Conservation (phyloP, 2,329 filamentous ascomycete species). For the Sphaerulina musiva region DNA sequence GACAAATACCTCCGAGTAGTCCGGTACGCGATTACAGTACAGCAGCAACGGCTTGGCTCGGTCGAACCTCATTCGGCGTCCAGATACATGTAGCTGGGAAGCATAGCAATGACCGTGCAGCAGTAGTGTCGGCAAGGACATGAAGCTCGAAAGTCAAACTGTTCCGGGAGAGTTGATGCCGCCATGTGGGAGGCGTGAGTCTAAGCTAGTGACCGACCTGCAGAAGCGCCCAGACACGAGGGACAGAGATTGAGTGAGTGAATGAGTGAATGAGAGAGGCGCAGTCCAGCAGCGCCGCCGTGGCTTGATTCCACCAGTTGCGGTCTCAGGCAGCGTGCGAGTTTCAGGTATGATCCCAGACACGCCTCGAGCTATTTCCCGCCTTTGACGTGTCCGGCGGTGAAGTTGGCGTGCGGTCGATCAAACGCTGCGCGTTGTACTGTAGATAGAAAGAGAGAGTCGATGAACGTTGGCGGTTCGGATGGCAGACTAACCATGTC, state of each 20-base stretch:
- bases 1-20: neutral
- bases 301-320: neutral
- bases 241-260: neutral
- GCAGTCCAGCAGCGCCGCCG: neutral
- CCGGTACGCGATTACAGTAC: neutral
- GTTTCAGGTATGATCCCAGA: neutral
- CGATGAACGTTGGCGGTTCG: no score
- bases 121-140: constrained; percentile 7
- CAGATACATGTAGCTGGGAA: constrained; percentile 1
- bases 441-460: no score
- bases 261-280: neutral
- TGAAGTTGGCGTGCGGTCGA: neutral
- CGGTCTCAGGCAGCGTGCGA: neutral
- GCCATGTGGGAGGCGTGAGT: neutral
- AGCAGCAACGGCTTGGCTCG: constrained; percentile 6
- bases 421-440: neutral
- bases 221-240: neutral
- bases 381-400: no score
- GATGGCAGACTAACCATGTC: no score
- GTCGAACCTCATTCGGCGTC: neutral
- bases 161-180: neutral
- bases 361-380: neutral
- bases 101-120: constrained; percentile 7
- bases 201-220: neutral
- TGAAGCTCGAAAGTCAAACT: constrained; percentile 9